Base-by-base conservation (phyloP, 805 yeast species). In the Schwanniomyces sp. region DNA sequence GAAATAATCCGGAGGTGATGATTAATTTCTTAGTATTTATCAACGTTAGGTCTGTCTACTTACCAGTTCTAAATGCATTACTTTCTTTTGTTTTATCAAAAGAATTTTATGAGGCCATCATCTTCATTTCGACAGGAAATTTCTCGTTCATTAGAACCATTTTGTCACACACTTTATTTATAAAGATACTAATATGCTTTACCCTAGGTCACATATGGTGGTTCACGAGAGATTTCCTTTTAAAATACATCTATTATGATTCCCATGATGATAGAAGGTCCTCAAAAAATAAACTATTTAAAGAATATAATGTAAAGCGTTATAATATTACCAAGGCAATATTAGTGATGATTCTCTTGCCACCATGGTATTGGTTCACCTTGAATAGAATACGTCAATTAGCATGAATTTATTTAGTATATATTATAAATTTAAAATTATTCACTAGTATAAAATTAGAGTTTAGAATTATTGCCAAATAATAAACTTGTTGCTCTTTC, bases 401-500 rank as follows among this genome's bases (percentile, higher is more conserved):
- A 21, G 14, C 24, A 21, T 21, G 11, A 18, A 36, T 3, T 16
- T 12, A 11, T 12, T 36, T 5, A 37, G 24, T 21, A 21, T 21
- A 21, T 21, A 21, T 21, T 21, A 5, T 21, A 21, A 4, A 9
- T 11, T 7, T n/a, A 37, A 37, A 29, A 3, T 29, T 29, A 21
- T 24, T 3, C 2, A 7, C 14, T 18, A 12, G 2, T 18, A 21
- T 18, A 12, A 21, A 4, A 7, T 37, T 10, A 37, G 11, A 37
- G 40, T 8, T 37, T 37, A 11, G 40, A 18, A 14, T 18, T 37
- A 21, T 7, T 18, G 7, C 12, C 25, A 24, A 21, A 37, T 9
- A 37, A 37, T 11, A 73, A 54, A 4, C 61, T 48, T 2, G 80
- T 81, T 6, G 83, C 86, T 48, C 64, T 63, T 39, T 64, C 58